A percentile compares a stretch with the other conserved stretches of the same genome.
These are phyloP conservation scores for Eimeria falciformis DNA, from an alignment of 169 alveolate genomes.

Conservation along the genomic window DNA sequence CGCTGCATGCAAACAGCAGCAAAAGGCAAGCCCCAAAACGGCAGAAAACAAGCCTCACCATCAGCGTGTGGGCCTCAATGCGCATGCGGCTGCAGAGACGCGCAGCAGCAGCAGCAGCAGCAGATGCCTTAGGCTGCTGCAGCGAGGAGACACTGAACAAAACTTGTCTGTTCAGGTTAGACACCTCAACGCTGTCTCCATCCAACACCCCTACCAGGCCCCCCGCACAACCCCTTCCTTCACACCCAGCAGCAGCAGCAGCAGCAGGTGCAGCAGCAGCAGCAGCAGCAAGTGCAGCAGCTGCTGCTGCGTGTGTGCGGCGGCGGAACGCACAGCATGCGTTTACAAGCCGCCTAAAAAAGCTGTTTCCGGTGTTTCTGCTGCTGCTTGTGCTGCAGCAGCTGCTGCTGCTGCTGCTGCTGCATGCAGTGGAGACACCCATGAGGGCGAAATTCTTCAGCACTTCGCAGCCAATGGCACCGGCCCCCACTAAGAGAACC, in stretches of 20 bases:
- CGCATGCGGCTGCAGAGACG: conserved; percentile 46
- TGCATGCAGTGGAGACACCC: conserved; percentile 88
- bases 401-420: conserved; percentile 28
- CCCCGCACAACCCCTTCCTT: conserved; percentile 56
- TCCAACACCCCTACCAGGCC: conserved; percentile 94
- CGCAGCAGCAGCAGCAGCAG: conserved; percentile 67
- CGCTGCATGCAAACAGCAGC: too few relatives aligned
- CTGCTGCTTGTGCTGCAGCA: background rate
- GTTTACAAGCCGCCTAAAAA: background rate
- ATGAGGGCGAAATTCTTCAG: conserved; percentile 97
- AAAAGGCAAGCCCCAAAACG: background rate
- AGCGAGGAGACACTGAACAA: conserved; percentile 91
- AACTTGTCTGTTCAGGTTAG: conserved; percentile 98
- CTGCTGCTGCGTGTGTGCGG: background rate
- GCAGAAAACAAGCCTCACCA: conserved; percentile 16
- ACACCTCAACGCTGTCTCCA: conserved; percentile 97
- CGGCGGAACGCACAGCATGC: conserved; percentile 55
- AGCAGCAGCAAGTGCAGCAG: background rate
- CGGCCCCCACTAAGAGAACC: conserved; percentile 90
- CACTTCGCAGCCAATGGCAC: conserved; percentile 99
- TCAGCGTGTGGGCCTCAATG: conserved; percentile 39
- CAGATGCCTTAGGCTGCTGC: conserved; percentile 63
- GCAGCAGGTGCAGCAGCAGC: background rate
- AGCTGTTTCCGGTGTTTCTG: background rate
- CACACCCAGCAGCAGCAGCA: background rate